These are phyloP conservation scores for Colletotrichum sp. DNA, from an alignment of 2,329 filamentous ascomycete species.

Conservation along the genomic window DNA sequence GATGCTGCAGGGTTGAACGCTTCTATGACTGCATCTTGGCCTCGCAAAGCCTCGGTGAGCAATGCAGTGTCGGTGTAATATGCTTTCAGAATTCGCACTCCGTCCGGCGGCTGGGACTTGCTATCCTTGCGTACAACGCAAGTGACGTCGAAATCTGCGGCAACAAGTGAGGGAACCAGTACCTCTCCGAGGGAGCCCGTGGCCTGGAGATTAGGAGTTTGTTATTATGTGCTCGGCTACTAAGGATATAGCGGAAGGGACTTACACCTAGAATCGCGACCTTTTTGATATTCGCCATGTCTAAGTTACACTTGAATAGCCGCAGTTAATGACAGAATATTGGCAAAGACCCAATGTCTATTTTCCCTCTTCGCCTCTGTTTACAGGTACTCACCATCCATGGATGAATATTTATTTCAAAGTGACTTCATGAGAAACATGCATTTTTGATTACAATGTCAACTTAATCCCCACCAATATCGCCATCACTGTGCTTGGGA, in stretches of 20 bases:
- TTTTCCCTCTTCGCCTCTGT: neutral
- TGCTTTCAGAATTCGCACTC: slow-evolving; percentile 39
- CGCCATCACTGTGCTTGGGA: neutral
- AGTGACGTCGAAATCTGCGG: neutral
- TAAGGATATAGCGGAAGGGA: fast-evolving
- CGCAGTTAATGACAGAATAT: fast-evolving
- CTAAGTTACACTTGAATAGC: neutral
- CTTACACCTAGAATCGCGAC: slow-evolving; percentile 1
- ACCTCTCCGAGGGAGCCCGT: neutral
- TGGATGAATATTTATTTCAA: neutral
- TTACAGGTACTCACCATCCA: too few species aligned
- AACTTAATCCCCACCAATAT: neutral
- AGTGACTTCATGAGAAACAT: neutral
- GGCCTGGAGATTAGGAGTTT: neutral
- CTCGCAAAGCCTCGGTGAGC: slow-evolving; percentile 29
- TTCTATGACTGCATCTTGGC: slow-evolving; percentile 38
- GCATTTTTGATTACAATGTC: neutral
- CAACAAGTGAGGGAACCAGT: neutral
- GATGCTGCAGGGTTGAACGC: slow-evolving; percentile 28
- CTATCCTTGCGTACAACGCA: neutral
- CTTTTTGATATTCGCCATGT: neutral
- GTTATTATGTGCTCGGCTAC: neutral
- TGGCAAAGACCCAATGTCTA: neutral
- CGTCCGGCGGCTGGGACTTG: slow-evolving; percentile 28
- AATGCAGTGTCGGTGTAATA: slow-evolving; percentile 50